phyloP scores from a whole-genome alignment of 2,329 filamentous ascomycete species.

The Beauveria sp. region DNA sequence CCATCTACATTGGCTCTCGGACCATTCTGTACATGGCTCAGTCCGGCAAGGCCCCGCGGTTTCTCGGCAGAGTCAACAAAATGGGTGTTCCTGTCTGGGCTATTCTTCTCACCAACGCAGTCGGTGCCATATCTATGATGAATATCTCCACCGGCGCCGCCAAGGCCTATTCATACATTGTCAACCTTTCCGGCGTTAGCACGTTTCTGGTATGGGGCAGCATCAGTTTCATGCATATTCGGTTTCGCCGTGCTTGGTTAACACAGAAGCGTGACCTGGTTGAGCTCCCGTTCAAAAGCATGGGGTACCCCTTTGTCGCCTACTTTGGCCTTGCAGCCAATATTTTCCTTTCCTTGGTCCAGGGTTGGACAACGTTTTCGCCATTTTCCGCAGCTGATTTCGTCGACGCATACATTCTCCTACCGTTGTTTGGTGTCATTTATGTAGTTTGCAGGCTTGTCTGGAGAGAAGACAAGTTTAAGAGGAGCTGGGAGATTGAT shows the following conservation, averaged over 20 bases:
- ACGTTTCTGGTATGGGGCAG: slow-evolving; percentile 66
- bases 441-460: slow-evolving; percentile 47
- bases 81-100: slow-evolving; percentile 55
- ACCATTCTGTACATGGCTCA: slow-evolving; percentile 72
- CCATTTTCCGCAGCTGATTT: slow-evolving; percentile 53
- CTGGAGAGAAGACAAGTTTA: slow-evolving; percentile 41
- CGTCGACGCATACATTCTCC: slow-evolving; percentile 55
- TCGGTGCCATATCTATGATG: slow-evolving; percentile 68
- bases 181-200: slow-evolving; percentile 62
- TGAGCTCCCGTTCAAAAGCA: slow-evolving; percentile 48
- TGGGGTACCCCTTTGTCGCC: slow-evolving; percentile 49
- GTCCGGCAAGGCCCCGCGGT: slow-evolving; percentile 59
- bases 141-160: slow-evolving; percentile 60
- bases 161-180: slow-evolving; percentile 60
- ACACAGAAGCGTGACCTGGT: slow-evolving; percentile 46
- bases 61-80: slow-evolving; percentile 60
- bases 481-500: slow-evolving; percentile 46
- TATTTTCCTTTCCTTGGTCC: slow-evolving; percentile 50
- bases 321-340: slow-evolving; percentile 53
- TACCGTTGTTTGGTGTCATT: slow-evolving; percentile 52
- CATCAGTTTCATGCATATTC: slow-evolving; percentile 64
- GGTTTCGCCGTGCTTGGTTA: slow-evolving; percentile 58
- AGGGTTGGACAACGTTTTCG: slow-evolving; percentile 53
- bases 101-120: slow-evolving; percentile 61
- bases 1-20: slow-evolving; percentile 69